Evolutionary conservation across 805 yeast species (phyloP).

Genomic region (Ogataea haglerorum): DNA sequence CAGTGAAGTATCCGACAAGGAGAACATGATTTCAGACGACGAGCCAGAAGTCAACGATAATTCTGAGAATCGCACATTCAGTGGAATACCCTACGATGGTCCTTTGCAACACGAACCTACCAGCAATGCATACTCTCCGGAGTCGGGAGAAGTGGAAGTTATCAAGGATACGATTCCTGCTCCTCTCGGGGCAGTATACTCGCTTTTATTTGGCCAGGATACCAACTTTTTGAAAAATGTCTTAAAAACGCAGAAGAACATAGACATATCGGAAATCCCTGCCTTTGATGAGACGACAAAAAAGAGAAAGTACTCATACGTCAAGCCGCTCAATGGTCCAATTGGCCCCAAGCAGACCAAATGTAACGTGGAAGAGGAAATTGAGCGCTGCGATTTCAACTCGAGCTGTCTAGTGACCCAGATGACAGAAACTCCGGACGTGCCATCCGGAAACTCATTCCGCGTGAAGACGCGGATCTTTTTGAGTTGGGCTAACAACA

Average conservation of each 20-base stretch:
- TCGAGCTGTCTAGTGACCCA: constrained; percentile 49
- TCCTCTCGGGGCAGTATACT: constrained; percentile 61
- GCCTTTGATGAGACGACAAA: constrained; percentile 31
- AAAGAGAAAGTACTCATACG: constrained; percentile 52
- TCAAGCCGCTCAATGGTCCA: constrained; percentile 61
- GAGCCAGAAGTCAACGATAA: constrained; percentile 20
- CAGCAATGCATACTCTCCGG: constrained; percentile 41
- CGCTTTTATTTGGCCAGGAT: constrained; percentile 62
- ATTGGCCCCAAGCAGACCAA: constrained; percentile 77
- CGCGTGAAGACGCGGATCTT: constrained; percentile 55
- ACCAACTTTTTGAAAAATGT: constrained; percentile 41
- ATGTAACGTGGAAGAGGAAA: constrained; percentile 59
- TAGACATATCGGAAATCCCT: constrained; percentile 51
- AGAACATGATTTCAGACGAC: constrained; percentile 32
- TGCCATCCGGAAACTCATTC: constrained; percentile 75
- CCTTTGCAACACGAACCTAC: constrained; percentile 34
- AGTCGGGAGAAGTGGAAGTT: constrained; percentile 51
- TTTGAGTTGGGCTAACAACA: constrained; percentile 61
- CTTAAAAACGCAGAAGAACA: constrained; percentile 60
- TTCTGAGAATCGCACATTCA: constrained; percentile 28
- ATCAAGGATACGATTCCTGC: constrained; percentile 52
- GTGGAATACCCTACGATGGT: constrained; percentile 41
- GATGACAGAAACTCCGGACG: constrained; percentile 69
- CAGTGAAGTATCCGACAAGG: constrained; percentile 29
- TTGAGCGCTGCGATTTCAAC: constrained; percentile 50